Percentiles rank a stretch among this genome's conserved stretches.
These are phyloP conservation scores for Penicillium sp. DNA, from an alignment of 2,329 filamentous ascomycete species.

Conservation along the genomic window DNA sequence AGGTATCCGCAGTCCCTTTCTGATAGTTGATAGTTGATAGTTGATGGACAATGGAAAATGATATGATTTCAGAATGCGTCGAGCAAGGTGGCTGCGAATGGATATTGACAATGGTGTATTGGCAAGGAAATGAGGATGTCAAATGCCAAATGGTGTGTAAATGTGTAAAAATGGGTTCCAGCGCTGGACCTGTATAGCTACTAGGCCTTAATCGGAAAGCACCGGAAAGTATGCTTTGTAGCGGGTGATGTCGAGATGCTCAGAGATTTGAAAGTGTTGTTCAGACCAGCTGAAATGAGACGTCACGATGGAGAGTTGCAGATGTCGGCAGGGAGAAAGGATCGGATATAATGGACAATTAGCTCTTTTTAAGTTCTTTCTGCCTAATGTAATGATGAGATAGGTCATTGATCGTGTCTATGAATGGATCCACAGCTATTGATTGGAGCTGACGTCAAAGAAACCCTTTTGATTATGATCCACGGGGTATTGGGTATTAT, in stretches of 20 bases:
- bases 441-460: conserved; percentile 8
- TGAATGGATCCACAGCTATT: conserved; percentile 7
- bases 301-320: not conserved
- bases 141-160: not conserved
- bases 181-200: not conserved
- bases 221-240: not conserved
- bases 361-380: not conserved
- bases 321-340: not conserved
- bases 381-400: conserved; percentile 14
- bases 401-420: conserved; percentile 4
- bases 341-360: not conserved
- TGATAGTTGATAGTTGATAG: not conserved
- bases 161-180: not conserved
- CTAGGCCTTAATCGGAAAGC: not conserved
- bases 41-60: not conserved
- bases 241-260: not conserved
- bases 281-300: conserved; percentile 22
- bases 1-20: not conserved
- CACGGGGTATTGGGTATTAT: not conserved
- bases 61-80: not conserved
- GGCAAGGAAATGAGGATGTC: not conserved
- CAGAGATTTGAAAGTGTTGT: not conserved
- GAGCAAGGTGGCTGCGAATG: not conserved
- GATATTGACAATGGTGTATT: not conserved
- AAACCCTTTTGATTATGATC: not conserved